Evolutionary conservation across 306 rosid genomes (phyloP), one percentile per base, ranked within the genome.

Genomic region (Vigna trinervia): DNA sequence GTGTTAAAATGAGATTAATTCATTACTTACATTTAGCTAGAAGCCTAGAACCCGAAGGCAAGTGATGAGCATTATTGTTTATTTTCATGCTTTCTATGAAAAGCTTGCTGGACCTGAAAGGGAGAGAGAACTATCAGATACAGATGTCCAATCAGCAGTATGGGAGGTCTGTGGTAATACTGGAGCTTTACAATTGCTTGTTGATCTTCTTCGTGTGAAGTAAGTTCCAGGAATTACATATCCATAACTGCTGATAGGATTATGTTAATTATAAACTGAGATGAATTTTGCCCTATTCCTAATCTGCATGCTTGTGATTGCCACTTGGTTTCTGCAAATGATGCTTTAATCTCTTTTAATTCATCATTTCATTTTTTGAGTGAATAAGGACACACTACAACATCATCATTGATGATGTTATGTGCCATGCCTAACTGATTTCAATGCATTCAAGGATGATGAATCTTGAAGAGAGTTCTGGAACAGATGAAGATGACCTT

Each of bases 81-180:
- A 68, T 36, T 47, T 73, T 66, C 38, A 76, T 71, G 75, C 64
- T 63, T 80, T 77, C 63, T 77, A 67, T 67, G 8, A 84, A 36
- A 36, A 95, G 98, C 93, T 95, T 88, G 91, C 81, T 80, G 93
- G 93, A 61, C 75, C 89, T 51, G 87, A 68, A 69, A 88, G 80
- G 83, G 90, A 83, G 72, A 87, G 90, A 80, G 73, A 88, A 62
- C 91, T 87, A 47, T 87, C 93, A 79, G 94, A 92, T 53, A 71
- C 86, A 26, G 97, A 95, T 81, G 97, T 90, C 82, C 96, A 82
- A 51, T 89, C 97, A 12, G 99, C 96, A 12, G 81, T 92, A 64
- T 95, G 99, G 97, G 99, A 95, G 85, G 94, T 89, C 72, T 95
- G 99, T 13, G 97, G 99, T 10, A 94, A 95, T 84, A 90, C 92